A percentile compares a stretch with the other conserved stretches of the same genome.
Conservation (phyloP, 148 eudicot genomes). For the Heliamphora exappendiculata region DNA sequence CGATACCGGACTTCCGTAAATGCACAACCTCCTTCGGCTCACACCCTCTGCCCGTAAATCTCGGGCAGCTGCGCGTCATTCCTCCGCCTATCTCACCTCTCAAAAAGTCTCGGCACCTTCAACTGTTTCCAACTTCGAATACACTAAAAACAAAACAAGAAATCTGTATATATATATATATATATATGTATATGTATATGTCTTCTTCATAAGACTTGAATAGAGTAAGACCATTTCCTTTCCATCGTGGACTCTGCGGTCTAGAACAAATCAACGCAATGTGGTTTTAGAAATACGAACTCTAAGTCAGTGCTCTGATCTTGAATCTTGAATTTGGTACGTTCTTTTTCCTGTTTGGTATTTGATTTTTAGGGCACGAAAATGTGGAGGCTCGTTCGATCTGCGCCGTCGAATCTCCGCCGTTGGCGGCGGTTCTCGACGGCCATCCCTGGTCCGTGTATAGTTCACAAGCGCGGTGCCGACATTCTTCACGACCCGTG, state of each 20-base stretch:
- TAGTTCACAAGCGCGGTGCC: constrained; percentile 87
- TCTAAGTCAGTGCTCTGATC: constrained; percentile 1
- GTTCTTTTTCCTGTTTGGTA: background rate
- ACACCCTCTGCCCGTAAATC: constrained; percentile 14
- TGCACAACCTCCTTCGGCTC: background rate
- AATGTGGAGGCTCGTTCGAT: constrained; percentile 71
- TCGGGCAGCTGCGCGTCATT: constrained; percentile 13
- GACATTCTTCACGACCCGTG: constrained; percentile 99
- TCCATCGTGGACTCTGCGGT: background rate
- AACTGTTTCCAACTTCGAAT: background rate
- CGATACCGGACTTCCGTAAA: background rate
- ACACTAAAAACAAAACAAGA: background rate
- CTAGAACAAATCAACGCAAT: background rate
- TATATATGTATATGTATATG: background rate
- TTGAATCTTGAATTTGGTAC: background rate
- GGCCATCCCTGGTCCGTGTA: constrained; percentile 79
- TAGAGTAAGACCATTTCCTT: background rate
- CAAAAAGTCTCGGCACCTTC: background rate
- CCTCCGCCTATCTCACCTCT: background rate
- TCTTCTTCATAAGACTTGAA: background rate
- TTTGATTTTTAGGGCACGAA: background rate
- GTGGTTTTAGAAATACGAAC: background rate
- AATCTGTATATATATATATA: background rate
- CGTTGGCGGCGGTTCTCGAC: constrained; percentile 54
- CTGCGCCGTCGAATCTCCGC: constrained; percentile 54